Conservation (phyloP, 164 flowering plant species). For the Amborella trichopoda region DNA sequence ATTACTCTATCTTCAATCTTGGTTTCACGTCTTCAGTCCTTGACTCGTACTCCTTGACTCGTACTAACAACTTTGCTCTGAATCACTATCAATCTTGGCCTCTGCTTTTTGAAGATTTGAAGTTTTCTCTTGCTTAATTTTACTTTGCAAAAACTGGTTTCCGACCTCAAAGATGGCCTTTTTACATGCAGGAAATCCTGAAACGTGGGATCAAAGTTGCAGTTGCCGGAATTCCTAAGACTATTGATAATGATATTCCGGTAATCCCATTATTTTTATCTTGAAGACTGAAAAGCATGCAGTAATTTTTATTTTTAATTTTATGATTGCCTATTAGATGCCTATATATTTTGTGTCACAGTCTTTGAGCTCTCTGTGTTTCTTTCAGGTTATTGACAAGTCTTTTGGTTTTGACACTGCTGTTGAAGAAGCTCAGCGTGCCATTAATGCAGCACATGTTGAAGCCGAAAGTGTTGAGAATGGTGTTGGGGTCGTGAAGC, state of each 20-base stretch:
- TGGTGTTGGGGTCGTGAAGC: constrained; percentile 82
- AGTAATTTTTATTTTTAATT: no score
- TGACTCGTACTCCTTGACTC: no score
- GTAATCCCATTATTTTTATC: constrained; percentile 18
- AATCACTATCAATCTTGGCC: no score
- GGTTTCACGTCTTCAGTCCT: no score
- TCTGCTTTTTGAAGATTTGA: no score
- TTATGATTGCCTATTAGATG: no score
- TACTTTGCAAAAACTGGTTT: no score
- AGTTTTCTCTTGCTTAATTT: no score
- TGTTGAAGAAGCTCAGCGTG: constrained; percentile 90
- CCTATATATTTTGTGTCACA: no score
- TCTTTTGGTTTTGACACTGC: constrained; percentile 96
- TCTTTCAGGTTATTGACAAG: constrained; percentile 72
- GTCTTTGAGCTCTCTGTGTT: background rate
- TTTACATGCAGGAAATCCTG: constrained; percentile 37
- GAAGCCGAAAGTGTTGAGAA: constrained; percentile 76
- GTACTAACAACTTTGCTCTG: no score
- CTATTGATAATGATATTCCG: constrained; percentile 83
- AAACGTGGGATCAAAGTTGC: constrained; percentile 61
- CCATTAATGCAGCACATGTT: constrained; percentile 90
- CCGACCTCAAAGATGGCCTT: background rate
- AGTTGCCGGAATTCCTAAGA: constrained; percentile 77
- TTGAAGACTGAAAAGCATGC: background rate
- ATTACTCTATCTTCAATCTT: no score